Evolutionary conservation across 2,329 filamentous ascomycete genomes (phyloP).

Genomic region (Metarhizium robertsii): DNA sequence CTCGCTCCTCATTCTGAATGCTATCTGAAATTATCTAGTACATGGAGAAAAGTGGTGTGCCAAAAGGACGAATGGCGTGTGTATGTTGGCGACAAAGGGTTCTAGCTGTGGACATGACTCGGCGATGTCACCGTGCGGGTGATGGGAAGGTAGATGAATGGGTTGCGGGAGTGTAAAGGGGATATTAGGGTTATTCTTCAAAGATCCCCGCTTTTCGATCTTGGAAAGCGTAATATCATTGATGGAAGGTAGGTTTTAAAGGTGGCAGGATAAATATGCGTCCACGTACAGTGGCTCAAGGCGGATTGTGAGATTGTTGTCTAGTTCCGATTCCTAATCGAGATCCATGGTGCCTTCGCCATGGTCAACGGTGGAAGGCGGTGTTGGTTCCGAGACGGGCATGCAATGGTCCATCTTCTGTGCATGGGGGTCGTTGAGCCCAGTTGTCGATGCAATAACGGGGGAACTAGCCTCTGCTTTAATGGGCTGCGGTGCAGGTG

Average conservation of each 20-base stretch:
- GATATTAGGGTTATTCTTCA: not conserved
- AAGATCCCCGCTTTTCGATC: not conserved
- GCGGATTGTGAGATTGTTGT: not conserved
- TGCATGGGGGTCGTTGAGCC: conserved; percentile 8
- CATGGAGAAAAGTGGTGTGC: not conserved
- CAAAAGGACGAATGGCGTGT: not conserved
- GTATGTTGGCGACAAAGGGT: not conserved
- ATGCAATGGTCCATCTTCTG: conserved; percentile 21
- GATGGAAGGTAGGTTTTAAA: not conserved
- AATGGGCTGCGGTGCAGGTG: conserved; percentile 10
- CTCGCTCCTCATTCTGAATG: not conserved
- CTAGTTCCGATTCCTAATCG: conserved; percentile 17
- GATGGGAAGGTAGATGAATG: not conserved
- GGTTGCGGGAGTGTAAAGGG: not conserved
- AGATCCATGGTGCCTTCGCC: conserved; percentile 30
- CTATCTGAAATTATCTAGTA: not conserved
- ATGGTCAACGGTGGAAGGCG: conserved; percentile 29
- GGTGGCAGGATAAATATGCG: not conserved
- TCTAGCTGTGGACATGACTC: too few relatives aligned
- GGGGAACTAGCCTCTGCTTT: conserved; percentile 16
- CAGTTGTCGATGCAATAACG: conserved; percentile 14
- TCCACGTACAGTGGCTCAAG: not conserved
- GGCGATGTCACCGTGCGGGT: not conserved
- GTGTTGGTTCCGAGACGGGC: conserved; percentile 28
- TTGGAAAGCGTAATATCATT: not conserved